Base-by-base conservation (phyloP, 2,329 filamentous ascomycete species). In the Hymenoscyphus albidus region DNA sequence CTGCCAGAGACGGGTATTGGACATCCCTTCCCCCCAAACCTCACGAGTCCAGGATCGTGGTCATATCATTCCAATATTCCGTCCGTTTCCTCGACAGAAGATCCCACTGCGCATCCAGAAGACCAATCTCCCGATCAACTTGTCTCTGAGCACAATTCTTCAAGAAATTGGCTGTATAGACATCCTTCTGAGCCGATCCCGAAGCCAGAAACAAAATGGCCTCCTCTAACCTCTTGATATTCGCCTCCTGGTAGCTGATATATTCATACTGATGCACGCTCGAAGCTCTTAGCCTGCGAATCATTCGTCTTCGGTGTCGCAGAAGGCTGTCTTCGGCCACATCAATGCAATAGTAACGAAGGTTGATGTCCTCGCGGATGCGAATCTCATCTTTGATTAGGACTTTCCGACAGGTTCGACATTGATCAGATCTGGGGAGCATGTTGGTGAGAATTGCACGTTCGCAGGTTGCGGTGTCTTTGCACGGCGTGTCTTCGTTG, bases 41-140 rank as follows among this genome's bases (percentile, higher is more conserved):
- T 40, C 39, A 42, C 22, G 22, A 27, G 16, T 59, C 58, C 16
- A 59, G 38, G n/a, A 59, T 59, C 1, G 39, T 59, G 4, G 58
- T 42, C 32, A 59, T 59, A 39, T 59, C 58, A 42, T 42, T 44
- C 58, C 58, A 59, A 14, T 40, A 40, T 38, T 59, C 58, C n/a
- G 5, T 16, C 27, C 58, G 27, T 14, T 59, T 59, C 18, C n/a
- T 44, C 9, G n/a, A 14, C 18, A 59, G 27, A 13, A 59, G 18
- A 27, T 40, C n/a, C 12, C 13, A 39, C 27, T 59, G 58, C 14
- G 39, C 58, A 2, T 59, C 58, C n/a, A 59, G 22, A 16, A 59
- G 5, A n/a, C 39, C 39, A 59, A 59, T 22, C 32, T 59, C 58
- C 12, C 58, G 58, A 59, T 59, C 58, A n/a, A 59, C 58, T 13